These are phyloP conservation scores for Albifimbria verrucaria DNA, from an alignment of 2,329 filamentous ascomycete genomes.

Conservation along the genomic window DNA sequence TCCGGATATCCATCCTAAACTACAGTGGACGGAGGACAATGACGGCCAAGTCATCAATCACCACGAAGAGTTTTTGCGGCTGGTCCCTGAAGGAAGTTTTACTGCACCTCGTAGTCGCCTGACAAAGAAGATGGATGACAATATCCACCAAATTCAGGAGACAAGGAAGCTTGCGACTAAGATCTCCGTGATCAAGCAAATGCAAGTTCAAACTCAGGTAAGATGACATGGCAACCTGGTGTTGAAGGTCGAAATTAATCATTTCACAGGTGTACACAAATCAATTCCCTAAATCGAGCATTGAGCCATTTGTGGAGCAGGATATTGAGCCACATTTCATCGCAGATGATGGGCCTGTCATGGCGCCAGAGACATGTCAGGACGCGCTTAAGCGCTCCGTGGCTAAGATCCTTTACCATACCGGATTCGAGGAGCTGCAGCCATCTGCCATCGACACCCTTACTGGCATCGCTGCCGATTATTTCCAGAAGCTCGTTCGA, in stretches of 20 bases:
- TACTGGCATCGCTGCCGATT: constrained; percentile 85
- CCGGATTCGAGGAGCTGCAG: constrained; percentile 95
- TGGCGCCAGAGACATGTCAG: constrained; percentile 78
- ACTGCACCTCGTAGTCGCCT: constrained; percentile 70
- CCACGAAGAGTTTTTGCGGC: constrained; percentile 76
- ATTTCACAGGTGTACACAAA: constrained; percentile 80
- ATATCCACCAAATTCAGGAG: constrained; percentile 93
- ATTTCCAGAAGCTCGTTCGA: constrained; percentile 78
- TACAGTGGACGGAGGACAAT: constrained; percentile 85
- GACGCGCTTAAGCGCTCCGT: constrained; percentile 86
- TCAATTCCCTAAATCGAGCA: constrained; percentile 95
- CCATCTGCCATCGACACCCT: constrained; percentile 88
- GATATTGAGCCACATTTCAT: constrained; percentile 89
- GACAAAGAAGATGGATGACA: constrained; percentile 78
- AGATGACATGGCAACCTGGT: constrained; percentile 15
- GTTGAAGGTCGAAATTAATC: background rate
- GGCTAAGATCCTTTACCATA: constrained; percentile 92
- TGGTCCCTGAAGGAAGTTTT: constrained; percentile 75
- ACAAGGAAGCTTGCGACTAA: constrained; percentile 94
- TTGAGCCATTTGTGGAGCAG: constrained; percentile 79
- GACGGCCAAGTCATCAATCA: constrained; percentile 88
- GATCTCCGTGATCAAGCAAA: constrained; percentile 97
- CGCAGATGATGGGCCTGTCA: constrained; percentile 82
- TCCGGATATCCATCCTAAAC: constrained; percentile 73
- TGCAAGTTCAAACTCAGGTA: constrained; percentile 97